Conservation (phyloP, 2,329 filamentous ascomycete species). For the Calonectria montana region DNA sequence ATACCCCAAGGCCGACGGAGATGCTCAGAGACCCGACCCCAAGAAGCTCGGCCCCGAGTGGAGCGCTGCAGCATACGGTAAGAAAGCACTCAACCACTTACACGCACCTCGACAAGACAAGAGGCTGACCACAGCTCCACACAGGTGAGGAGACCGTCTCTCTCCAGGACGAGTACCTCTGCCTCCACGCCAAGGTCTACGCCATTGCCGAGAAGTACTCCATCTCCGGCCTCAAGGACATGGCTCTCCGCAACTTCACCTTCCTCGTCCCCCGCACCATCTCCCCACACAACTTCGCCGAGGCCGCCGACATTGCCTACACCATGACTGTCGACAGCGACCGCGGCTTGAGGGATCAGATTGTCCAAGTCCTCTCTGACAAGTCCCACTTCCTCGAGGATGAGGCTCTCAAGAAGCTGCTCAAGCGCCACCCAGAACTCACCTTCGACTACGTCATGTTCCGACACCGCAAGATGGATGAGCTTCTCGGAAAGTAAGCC, state of each 20-base stretch:
- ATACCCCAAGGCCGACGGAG: slow-evolving; percentile 9
- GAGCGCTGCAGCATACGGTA: slow-evolving; percentile 4
- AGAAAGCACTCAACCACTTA: neutral
- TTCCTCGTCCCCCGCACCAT: slow-evolving; percentile 10
- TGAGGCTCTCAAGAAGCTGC: slow-evolving; percentile 17
- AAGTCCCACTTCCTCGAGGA: slow-evolving; percentile 15
- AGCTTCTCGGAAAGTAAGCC: neutral
- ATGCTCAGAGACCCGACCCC: neutral
- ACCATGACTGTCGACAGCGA: slow-evolving; percentile 10
- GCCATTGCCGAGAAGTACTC: slow-evolving; percentile 19
- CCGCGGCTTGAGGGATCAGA: slow-evolving; percentile 10
- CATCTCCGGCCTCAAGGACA: slow-evolving; percentile 13
- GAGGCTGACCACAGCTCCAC: neutral
- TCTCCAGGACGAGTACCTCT: slow-evolving; percentile 19
- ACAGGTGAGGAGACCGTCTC: slow-evolving; percentile 7
- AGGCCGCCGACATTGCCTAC: slow-evolving; percentile 18
- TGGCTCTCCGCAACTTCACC: slow-evolving; percentile 14
- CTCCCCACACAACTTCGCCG: slow-evolving; percentile 17
- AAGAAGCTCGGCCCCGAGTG: slow-evolving; percentile 1
- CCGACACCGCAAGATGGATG: neutral
- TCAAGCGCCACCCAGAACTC: slow-evolving; percentile 15
- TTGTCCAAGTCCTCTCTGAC: slow-evolving; percentile 1
- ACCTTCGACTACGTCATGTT: slow-evolving; percentile 16
- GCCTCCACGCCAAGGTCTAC: slow-evolving; percentile 26
- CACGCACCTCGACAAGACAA: neutral